Base-by-base conservation (phyloP, 345 rosid genomes). In the Brassica cretica region DNA sequence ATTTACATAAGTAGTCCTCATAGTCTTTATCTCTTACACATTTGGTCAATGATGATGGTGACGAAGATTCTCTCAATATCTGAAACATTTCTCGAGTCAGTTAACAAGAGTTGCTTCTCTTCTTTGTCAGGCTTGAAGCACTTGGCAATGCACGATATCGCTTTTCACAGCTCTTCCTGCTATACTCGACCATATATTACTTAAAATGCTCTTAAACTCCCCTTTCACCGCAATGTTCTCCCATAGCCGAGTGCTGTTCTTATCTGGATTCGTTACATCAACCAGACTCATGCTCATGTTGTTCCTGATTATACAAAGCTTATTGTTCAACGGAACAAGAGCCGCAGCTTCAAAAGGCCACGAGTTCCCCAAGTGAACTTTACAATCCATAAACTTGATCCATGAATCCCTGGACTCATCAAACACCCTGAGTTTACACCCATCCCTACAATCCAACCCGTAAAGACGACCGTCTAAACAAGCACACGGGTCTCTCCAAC, bases 251-350 rank as follows among this genome's bases (percentile, higher is more conserved):
- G 97, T 92, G 46, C 87, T 90, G 64, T 80, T 89, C 78, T 85
- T 90, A 64, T 90, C 89, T 1, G 94, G 90, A 82, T 88, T 82
- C 56, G 92, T 82, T 24, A 94, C 95, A 83, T 92, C 94, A 64
- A 94, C 98, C 18, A 94, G 81, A 80, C 98, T 94, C 79, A 94
- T 82, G 84, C 97, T 92, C 97, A 92, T 88, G 85, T 92, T 94
- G 84, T 94, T 94, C 37, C 97, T 83, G 44, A 92, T 90, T 46
- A 94, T 90, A 87, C 98, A 94, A 67, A 94, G 95, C 83, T 87
- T 94, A 49, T 92, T 87, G 33, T 86, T 86, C 11, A 94, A 81
- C 2, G 95, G 93, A 82, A 94, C 97, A 41, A 94, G 89, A 49
- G 95, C 97, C 15, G 97, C 98, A 75, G 98, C 98, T 86, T 94